Base-by-base conservation (phyloP, 2,329 filamentous ascomycete species). In the Rugonectria rugulosa region DNA sequence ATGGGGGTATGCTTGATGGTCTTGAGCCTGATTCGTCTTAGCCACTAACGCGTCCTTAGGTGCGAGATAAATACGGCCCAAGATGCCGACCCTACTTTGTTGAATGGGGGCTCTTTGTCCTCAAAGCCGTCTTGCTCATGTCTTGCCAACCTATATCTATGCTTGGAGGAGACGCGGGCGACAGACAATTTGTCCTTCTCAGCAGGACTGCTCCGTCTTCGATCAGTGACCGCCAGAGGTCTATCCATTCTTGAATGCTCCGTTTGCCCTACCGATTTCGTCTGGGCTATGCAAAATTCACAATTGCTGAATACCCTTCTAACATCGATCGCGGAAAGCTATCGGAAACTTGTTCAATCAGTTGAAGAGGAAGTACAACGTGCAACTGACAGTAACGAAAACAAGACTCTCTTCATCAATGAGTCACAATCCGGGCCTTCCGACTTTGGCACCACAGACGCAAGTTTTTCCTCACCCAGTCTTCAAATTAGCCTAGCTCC, bases 231-330 rank as follows among this genome's bases (percentile, higher is more conserved):
- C 1, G 24, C 32, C 1, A 61, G 56, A 2, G 58, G 65, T 12
- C 40, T 48, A 2, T 15, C 48, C 1, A 50, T 68, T 3, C 60
- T 68, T 9, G 55, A 64, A 12, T 68, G 65, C 5, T 42, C 47
- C 17, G 54, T 67, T 1, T 68, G 65, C 17, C 65, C 65, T 1
- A 65, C 60, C 0, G 51, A 63, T 20, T 68, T 68, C 6, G 47
- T 67, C 8, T 68, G 65, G 65, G 65, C 65, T 1, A 68, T 68
- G 65, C 65, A 68, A 27, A 68, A 68, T 11, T 60, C 64, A 2
- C 65, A 68, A 34, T 46, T 68, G 0, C 56, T 68, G 2, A 68
- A 65, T 10, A 68, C 65, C 0, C 52, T 68, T 1, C 59, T 68
- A 1, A 41, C 64, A 10, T 68, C 65, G 2, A 57, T 68, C 5